Conservation (phyloP, 192 early-diverging fungal genomes). For the Cladochytrium replicatum region DNA sequence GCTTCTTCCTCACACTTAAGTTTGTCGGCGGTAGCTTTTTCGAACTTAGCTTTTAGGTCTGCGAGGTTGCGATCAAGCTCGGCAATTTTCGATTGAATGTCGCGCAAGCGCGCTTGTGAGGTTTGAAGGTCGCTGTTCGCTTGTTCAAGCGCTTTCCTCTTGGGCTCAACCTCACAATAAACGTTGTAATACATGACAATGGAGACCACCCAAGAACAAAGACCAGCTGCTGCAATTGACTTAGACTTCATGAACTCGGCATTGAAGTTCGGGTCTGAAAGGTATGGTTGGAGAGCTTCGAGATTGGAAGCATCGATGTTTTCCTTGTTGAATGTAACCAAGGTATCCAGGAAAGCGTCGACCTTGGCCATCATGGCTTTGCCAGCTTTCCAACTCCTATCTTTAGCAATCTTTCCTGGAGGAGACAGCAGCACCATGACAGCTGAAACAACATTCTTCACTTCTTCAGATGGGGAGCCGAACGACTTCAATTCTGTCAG, state of each 20-base stretch:
- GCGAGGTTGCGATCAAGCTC: conserved; percentile 52
- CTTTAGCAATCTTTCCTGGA: conserved; percentile 55
- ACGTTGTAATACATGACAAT: conserved; percentile 54
- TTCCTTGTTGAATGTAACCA: conserved; percentile 57
- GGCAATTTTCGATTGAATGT: conserved; percentile 52
- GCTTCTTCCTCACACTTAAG: conserved; percentile 55
- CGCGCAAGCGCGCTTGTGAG: conserved; percentile 42
- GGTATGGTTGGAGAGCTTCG: conserved; percentile 51
- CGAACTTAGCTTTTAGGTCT: conserved; percentile 50
- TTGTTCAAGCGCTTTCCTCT: conserved; percentile 43
- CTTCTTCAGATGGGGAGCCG: conserved; percentile 54
- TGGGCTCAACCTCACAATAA: conserved; percentile 56
- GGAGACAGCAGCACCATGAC: conserved; percentile 56
- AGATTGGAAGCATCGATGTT: conserved; percentile 48
- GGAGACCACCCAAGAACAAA: conserved; percentile 55
- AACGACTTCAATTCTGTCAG: conserved; percentile 61
- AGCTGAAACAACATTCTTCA: conserved; percentile 43
- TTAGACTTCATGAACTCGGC: conserved; percentile 54
- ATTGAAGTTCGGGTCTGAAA: conserved; percentile 54
- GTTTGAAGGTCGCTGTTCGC: conserved; percentile 44
- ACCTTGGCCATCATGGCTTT: conserved; percentile 67
- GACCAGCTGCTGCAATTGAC: conserved; percentile 53
- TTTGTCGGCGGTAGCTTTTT: conserved; percentile 57
- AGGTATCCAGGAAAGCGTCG: conserved; percentile 48
- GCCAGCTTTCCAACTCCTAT: conserved; percentile 52